Evolutionary conservation across 1,284 basidiomycete genomes (phyloP).

Genomic region (Wolfiporia cocos): DNA sequence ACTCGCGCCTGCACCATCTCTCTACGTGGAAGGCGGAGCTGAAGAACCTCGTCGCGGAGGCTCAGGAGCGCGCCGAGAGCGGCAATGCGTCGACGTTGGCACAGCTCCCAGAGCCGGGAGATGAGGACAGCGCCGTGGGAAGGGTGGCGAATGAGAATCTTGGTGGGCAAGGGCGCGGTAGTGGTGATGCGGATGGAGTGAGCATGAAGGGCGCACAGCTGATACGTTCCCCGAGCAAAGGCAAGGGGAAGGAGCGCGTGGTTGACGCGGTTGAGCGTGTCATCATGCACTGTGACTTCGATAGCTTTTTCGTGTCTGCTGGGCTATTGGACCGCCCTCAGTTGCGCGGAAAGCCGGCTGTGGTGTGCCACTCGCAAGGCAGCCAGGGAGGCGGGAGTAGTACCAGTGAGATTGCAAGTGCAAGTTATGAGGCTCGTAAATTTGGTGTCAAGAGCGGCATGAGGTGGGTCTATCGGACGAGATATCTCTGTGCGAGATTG

Average conservation of each 20-base stretch:
- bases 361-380: constrained; percentile 92
- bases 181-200: constrained; percentile 24
- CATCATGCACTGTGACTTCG: constrained; percentile 95
- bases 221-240: constrained; percentile 36
- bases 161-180: constrained; percentile 13
- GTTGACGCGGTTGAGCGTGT: constrained; percentile 46
- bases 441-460: constrained; percentile 93
- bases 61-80: constrained; percentile 64
- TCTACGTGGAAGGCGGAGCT: constrained; percentile 93
- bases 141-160: constrained; percentile 23
- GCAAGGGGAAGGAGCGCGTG: constrained; percentile 52
- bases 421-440: constrained; percentile 88
- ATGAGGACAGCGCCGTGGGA: constrained; percentile 19
- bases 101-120: constrained; percentile 10
- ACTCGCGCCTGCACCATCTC: constrained; percentile 88
- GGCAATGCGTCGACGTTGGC: constrained; percentile 22
- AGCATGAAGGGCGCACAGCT: constrained; percentile 60
- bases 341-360: constrained; percentile 80
- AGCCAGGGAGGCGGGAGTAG: constrained; percentile 61
- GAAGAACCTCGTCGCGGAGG: constrained; percentile 74
- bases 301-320: constrained; percentile 96
- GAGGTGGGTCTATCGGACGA: constrained; percentile 48
- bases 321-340: constrained; percentile 75
- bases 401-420: constrained; percentile 92
- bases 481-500: neutral